Percentiles rank a stretch among this genome's conserved stretches.
phyloP scores from a whole-genome alignment of 2,329 filamentous ascomycete species.

The Tolypocladium capitatum region DNA sequence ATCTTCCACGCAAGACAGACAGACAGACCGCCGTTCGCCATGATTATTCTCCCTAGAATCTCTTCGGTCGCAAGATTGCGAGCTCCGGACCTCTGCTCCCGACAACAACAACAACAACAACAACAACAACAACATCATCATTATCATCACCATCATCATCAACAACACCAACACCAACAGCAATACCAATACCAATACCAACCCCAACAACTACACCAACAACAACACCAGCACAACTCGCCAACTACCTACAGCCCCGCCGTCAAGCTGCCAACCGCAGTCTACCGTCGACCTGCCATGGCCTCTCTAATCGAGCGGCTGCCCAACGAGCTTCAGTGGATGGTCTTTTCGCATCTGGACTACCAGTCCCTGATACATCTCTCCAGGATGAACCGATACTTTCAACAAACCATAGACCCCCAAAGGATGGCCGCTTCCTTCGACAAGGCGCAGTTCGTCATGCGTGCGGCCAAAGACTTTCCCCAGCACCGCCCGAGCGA shows the following conservation, averaged over 20 bases:
- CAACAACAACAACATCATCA: too few relatives aligned
- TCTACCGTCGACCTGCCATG: conserved; percentile 3
- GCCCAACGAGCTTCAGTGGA: conserved; percentile 18
- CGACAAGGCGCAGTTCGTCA: conserved; percentile 27
- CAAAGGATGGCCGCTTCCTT: conserved; percentile 18
- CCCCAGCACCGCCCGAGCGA: conserved; percentile 24
- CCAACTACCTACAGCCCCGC: background rate
- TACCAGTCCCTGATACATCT: conserved; percentile 27
- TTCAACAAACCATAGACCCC: conserved; percentile 20
- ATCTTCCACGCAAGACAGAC: background rate
- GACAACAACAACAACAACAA: too few relatives aligned
- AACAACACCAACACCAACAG: background rate
- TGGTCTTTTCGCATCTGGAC: conserved; percentile 22
- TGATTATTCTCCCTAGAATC: conserved; percentile 17
- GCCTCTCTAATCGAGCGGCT: conserved; percentile 19
- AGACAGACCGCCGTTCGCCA: conserved; percentile 4
- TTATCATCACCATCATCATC: background rate
- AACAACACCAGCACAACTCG: background rate
- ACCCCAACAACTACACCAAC: background rate
- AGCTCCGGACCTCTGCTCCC: conserved; percentile 3
- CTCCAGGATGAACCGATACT: conserved; percentile 22
- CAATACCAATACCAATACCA: background rate
- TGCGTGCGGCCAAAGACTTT: conserved; percentile 27
- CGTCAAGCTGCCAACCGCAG: background rate
- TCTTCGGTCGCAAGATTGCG: conserved; percentile 8